These are phyloP conservation scores for Saxophila tyrrhenica DNA, from an alignment of 495 filamentous ascomycete genomes.

Conservation along the genomic window DNA sequence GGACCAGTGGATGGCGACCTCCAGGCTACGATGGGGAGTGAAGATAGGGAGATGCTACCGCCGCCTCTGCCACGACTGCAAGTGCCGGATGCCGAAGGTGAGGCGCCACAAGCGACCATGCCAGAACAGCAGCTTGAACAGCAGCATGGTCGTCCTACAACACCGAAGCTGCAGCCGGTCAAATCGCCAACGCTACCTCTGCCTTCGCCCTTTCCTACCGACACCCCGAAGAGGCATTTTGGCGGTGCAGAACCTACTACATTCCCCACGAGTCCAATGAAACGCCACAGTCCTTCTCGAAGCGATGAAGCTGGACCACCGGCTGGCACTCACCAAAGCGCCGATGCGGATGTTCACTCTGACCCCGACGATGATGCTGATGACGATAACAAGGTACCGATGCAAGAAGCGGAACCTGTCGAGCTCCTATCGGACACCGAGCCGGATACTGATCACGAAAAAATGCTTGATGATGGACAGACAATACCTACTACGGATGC, in stretches of 20 bases:
- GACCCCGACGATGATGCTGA: neutral
- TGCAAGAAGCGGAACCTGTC: neutral
- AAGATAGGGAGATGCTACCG: conserved; percentile 12
- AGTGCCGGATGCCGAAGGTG: neutral
- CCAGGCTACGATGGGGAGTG: neutral
- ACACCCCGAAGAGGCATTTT: neutral
- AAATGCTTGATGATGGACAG: neutral
- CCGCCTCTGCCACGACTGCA: conserved; percentile 7
- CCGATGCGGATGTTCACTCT: neutral
- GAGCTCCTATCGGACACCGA: neutral
- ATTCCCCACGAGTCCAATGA: too few species aligned
- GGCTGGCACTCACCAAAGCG: neutral
- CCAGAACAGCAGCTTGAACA: neutral
- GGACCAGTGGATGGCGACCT: neutral
- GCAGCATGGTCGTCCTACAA: conserved; percentile 2
- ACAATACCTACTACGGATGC: neutral
- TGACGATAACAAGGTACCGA: neutral
- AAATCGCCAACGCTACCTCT: conserved; percentile 25
- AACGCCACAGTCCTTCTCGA: too few species aligned
- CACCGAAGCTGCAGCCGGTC: conserved; percentile 17
- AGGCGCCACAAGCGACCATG: neutral
- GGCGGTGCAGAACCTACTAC: neutral
- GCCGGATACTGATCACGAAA: neutral
- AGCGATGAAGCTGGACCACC: too few species aligned
- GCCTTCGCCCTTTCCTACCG: conserved; percentile 28